Percentiles rank a stretch among this genome's conserved stretches.
Evolutionary conservation across 768 basidiomycete species (phyloP).

Genomic region (Podaxis mareebaensis): DNA sequence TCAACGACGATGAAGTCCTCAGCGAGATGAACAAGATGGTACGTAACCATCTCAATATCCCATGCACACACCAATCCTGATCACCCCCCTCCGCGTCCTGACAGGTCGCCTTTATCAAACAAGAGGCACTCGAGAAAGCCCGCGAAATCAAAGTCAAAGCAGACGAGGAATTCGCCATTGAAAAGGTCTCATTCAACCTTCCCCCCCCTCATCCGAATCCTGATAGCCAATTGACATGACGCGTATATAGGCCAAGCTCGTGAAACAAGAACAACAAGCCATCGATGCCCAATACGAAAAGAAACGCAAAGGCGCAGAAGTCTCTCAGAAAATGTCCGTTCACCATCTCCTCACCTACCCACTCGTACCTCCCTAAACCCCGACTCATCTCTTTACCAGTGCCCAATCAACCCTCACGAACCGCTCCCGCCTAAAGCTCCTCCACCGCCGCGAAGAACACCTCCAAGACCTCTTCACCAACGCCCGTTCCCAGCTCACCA

Average conservation of each 20-base stretch:
- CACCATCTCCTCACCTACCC: background rate
- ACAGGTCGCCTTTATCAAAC: slow-evolving; percentile 97
- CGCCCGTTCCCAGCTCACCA: slow-evolving; percentile 59
- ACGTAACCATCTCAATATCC: slow-evolving; percentile 6
- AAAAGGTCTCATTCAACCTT: slow-evolving; percentile 61
- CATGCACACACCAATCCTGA: background rate
- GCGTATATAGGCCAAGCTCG: slow-evolving; percentile 80
- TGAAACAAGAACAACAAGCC: slow-evolving; percentile 92
- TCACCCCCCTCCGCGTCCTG: background rate
- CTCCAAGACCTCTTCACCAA: slow-evolving; percentile 83
- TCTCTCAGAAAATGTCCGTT: slow-evolving; percentile 93
- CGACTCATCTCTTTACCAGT: slow-evolving; percentile 39
- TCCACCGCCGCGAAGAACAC: slow-evolving; percentile 90
- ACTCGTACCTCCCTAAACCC: slow-evolving; percentile 4
- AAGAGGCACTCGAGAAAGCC: slow-evolving; percentile 97
- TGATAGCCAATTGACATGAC: slow-evolving; percentile 2
- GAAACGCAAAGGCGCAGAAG: slow-evolving; percentile 92
- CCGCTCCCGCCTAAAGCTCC: slow-evolving; percentile 87
- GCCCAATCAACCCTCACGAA: slow-evolving; percentile 96
- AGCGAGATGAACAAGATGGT: slow-evolving; percentile 99
- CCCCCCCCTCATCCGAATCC: background rate
- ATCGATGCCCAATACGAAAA: slow-evolving; percentile 96
- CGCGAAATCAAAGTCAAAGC: slow-evolving; percentile 97
- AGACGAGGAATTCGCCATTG: slow-evolving; percentile 98
- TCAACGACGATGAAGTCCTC: slow-evolving; percentile 94